Percentiles rank a stretch among this genome's conserved stretches.
Evolutionary conservation across 352 stramenopile genomes (phyloP).

Genomic region (Pythium sukuiense): DNA sequence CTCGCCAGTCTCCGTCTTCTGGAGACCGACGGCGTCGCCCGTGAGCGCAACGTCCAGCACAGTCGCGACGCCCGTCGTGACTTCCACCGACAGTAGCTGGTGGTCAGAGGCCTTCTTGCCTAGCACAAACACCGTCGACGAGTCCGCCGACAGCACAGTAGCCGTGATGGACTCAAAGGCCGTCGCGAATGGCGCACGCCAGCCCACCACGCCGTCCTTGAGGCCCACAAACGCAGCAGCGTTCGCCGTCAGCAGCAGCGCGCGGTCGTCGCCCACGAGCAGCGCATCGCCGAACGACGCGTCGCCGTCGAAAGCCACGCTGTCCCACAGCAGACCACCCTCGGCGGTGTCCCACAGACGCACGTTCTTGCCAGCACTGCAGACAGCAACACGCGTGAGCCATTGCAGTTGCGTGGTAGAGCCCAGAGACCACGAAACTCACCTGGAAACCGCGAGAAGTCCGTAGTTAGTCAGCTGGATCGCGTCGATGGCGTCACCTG

Average conservation of each 20-base stretch:
- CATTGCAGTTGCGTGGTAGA: too few relatives aligned
- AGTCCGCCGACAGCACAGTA: constrained; percentile 49
- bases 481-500: constrained; percentile 59
- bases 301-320: constrained; percentile 29
- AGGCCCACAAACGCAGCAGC: constrained; percentile 53
- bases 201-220: constrained; percentile 54
- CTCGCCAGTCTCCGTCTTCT: constrained; percentile 36
- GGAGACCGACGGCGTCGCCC: constrained; percentile 28
- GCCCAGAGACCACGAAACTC: constrained; percentile 6
- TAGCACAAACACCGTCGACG: constrained; percentile 48
- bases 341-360: constrained; percentile 66
- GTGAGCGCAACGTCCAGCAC: background rate
- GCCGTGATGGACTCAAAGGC: constrained; percentile 33
- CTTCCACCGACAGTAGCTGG: constrained; percentile 20
- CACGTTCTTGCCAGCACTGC: constrained; percentile 53
- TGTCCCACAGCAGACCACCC: constrained; percentile 73
- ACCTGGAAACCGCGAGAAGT: constrained; percentile 67
- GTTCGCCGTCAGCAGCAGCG: constrained; percentile 45
- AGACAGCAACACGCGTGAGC: background rate
- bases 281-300: constrained; percentile 46
- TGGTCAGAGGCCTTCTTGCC: background rate
- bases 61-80: constrained; percentile 16
- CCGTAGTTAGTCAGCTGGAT: constrained; percentile 75
- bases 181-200: constrained; percentile 36
- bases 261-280: constrained; percentile 46